phyloP scores from a whole-genome alignment of 2,329 filamentous ascomycete genomes.

The Epichloe hybrida region DNA sequence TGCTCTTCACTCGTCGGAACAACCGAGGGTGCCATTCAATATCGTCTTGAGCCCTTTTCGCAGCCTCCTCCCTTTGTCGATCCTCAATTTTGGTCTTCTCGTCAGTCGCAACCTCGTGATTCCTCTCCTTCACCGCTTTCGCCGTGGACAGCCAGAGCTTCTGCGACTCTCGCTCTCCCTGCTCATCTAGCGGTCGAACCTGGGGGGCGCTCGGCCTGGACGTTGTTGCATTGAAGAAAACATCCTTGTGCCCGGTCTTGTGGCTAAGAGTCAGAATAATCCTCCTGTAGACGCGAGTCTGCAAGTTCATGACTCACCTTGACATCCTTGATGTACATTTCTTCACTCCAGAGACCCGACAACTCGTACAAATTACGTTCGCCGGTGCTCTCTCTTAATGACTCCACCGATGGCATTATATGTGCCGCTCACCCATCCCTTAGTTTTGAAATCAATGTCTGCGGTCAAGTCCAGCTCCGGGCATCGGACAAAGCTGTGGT shows the following conservation, averaged over 20 bases:
- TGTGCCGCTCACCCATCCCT: constrained; percentile 90
- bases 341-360: constrained; percentile 82
- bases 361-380: constrained; percentile 87
- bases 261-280: neutral
- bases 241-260: constrained; percentile 76
- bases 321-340: constrained; percentile 84
- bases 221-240: constrained; percentile 76
- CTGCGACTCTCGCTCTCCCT: constrained; percentile 83
- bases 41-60: constrained; percentile 61
- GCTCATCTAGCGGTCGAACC: constrained; percentile 68
- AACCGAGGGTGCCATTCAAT: constrained; percentile 80
- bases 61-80: constrained; percentile 76
- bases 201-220: constrained; percentile 63
- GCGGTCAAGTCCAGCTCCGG: constrained; percentile 76
- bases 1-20: constrained; percentile 63
- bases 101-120: constrained; percentile 81
- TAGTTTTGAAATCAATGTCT: constrained; percentile 96
- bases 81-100: constrained; percentile 97
- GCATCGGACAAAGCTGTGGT: constrained; percentile 86
- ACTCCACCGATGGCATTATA: constrained; percentile 92
- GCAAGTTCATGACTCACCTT: constrained; percentile 36
- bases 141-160: constrained; percentile 73
- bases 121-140: constrained; percentile 66
- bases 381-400: constrained; percentile 79
- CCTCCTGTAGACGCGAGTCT: neutral